These are phyloP conservation scores for Aspergillus conjunctus DNA, from an alignment of 495 filamentous ascomycete genomes.

Conservation along the genomic window DNA sequence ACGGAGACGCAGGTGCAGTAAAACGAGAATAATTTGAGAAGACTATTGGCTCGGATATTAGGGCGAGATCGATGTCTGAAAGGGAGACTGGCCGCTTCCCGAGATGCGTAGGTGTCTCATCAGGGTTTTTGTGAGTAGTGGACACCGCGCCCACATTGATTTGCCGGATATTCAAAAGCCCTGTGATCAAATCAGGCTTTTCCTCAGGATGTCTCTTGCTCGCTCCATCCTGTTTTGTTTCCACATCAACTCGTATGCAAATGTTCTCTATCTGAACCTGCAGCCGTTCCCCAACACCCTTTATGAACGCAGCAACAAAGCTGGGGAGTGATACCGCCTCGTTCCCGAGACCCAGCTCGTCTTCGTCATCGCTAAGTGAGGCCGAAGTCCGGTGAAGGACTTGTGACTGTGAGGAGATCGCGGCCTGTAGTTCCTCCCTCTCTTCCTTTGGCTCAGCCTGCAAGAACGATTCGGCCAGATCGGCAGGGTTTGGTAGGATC, in stretches of 20 bases:
- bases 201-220: slow-evolving; percentile 44
- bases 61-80: slow-evolving; percentile 60
- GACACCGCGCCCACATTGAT: slow-evolving; percentile 70
- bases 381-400: slow-evolving; percentile 49
- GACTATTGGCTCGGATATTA: slow-evolving; percentile 72
- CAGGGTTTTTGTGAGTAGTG: slow-evolving; percentile 30
- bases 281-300: slow-evolving; percentile 79
- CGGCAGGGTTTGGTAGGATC: slow-evolving; percentile 70
- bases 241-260: slow-evolving; percentile 62
- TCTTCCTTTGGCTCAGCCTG: slow-evolving; percentile 76
- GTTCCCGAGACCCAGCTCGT: slow-evolving; percentile 68
- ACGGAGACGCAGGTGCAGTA: slow-evolving; percentile 60
- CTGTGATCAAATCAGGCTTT: slow-evolving; percentile 55
- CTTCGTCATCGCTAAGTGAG: slow-evolving; percentile 59
- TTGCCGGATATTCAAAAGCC: slow-evolving; percentile 65
- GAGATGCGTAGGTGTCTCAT: slow-evolving; percentile 33
- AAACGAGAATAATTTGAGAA: slow-evolving; percentile 68
- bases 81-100: slow-evolving; percentile 69
- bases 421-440: slow-evolving; percentile 74
- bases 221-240: slow-evolving; percentile 48
- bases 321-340: slow-evolving; percentile 73
- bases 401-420: slow-evolving; percentile 66
- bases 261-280: slow-evolving; percentile 71
- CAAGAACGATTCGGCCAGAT: slow-evolving; percentile 86
- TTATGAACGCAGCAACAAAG: slow-evolving; percentile 80